Evolutionary conservation across 768 basidiomycete species (phyloP).

Genomic region (Suillus decipiens): DNA sequence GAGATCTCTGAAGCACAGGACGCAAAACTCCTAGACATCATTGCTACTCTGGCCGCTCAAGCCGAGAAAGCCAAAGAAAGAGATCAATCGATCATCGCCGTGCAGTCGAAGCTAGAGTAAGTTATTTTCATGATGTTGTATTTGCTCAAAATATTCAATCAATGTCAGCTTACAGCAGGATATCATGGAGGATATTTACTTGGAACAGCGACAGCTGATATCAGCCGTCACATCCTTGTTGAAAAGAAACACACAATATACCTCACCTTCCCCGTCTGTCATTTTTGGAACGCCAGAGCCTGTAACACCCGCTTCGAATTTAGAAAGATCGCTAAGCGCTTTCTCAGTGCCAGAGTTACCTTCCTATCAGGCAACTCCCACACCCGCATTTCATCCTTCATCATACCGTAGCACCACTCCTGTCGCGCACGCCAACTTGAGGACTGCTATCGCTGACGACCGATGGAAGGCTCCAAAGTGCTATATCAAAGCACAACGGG

Average conservation of each 20-base stretch:
- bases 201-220: background rate
- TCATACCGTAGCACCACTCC: background rate
- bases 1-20: background rate
- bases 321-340: background rate
- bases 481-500: background rate
- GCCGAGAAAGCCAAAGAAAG: background rate
- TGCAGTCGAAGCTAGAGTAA: conserved; percentile 7
- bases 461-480: background rate
- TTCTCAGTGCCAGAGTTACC: background rate
- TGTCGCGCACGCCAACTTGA: too few species aligned
- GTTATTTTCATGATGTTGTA: background rate
- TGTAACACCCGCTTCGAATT: background rate
- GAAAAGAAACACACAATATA: background rate
- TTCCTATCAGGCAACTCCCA: background rate
- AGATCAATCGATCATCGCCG: background rate
- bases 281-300: background rate
- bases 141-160: background rate
- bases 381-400: background rate
- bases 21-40: background rate
- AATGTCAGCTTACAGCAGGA: background rate
- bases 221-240: background rate
- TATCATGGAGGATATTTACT: conserved; percentile 1
- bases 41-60: background rate
- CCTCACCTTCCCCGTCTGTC: background rate
- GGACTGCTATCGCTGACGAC: background rate